These are phyloP conservation scores for Olyra latifolia DNA, from an alignment of 176 grass and related monocot species.

Conservation along the genomic window DNA sequence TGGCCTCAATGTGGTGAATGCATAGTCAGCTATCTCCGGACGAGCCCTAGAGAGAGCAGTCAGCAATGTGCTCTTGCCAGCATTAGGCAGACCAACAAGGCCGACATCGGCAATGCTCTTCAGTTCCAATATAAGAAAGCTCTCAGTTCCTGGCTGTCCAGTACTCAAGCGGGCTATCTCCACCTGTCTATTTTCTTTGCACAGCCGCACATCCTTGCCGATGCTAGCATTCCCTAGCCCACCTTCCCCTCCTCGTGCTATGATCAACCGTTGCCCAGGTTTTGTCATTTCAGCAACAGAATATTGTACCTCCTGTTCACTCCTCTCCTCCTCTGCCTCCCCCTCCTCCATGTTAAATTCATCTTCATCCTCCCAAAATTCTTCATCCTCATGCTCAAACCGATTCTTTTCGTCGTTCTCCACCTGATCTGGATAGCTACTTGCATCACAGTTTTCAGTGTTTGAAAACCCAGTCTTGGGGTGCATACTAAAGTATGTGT, in stretches of 20 bases:
- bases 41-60: constrained; percentile 71
- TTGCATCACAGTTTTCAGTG: neutral
- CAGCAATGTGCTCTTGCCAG: constrained; percentile 82
- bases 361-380: constrained; percentile 42
- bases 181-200: constrained; percentile 40
- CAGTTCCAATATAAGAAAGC: constrained; percentile 72
- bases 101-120: constrained; percentile 94
- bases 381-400: constrained; percentile 27
- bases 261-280: constrained; percentile 64
- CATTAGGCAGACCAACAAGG: constrained; percentile 85
- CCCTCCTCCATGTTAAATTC: neutral
- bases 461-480: neutral
- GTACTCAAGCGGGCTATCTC: constrained; percentile 35
- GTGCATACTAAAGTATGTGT: neutral
- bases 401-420: constrained; percentile 34
- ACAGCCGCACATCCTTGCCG: constrained; percentile 36
- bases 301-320: constrained; percentile 52
- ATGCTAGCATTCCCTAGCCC: constrained; percentile 66
- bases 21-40: constrained; percentile 71
- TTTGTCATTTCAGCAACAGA: constrained; percentile 77
- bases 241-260: constrained; percentile 73
- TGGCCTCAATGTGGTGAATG: constrained; percentile 77
- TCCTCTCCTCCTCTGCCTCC: constrained; percentile 19
- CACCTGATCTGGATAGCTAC: neutral
- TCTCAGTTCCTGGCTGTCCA: constrained; percentile 62